phyloP scores from a whole-genome alignment of 176 grass and related monocot species.

The Oryza officinalis region DNA sequence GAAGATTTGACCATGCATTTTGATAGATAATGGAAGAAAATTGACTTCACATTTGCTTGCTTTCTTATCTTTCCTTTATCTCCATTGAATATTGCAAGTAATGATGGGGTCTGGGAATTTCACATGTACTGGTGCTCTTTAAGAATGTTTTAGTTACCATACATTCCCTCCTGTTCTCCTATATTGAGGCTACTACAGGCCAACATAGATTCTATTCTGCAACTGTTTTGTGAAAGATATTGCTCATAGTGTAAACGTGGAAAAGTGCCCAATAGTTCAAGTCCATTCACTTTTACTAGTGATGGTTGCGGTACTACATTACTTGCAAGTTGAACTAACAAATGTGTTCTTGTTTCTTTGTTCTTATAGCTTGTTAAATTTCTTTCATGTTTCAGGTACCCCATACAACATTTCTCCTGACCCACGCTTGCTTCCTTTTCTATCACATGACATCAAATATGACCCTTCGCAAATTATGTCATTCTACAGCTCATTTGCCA shows the following conservation, averaged over 20 bases:
- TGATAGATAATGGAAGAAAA: not conserved
- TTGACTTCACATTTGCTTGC: not conserved
- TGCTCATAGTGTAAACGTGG: not conserved
- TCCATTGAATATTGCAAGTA: not conserved
- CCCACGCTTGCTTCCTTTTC: constrained; percentile 86
- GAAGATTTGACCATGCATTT: not conserved
- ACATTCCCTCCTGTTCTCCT: not conserved
- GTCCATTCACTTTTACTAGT: not conserved
- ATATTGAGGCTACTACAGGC: not conserved
- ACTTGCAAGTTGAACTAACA: not conserved
- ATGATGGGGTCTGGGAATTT: not conserved
- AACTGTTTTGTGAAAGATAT: not conserved
- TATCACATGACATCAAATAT: constrained; percentile 95
- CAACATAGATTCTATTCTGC: not conserved
- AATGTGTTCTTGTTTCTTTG: not conserved
- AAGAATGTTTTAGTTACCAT: not conserved
- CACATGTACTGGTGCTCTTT: not conserved
- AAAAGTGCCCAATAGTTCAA: not conserved
- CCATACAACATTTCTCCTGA: constrained; percentile 81
- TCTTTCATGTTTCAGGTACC: constrained; percentile 78
- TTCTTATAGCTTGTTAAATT: not conserved
- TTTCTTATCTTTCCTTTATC: not conserved
- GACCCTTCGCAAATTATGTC: constrained; percentile 73
- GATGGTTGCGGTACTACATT: not conserved
- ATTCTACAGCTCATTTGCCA: constrained; percentile 62